Evolutionary conservation across 352 stramenopile species (phyloP), one percentile per base, ranked within the genome.

Genomic region (Globisporangium recalcitrans): DNA sequence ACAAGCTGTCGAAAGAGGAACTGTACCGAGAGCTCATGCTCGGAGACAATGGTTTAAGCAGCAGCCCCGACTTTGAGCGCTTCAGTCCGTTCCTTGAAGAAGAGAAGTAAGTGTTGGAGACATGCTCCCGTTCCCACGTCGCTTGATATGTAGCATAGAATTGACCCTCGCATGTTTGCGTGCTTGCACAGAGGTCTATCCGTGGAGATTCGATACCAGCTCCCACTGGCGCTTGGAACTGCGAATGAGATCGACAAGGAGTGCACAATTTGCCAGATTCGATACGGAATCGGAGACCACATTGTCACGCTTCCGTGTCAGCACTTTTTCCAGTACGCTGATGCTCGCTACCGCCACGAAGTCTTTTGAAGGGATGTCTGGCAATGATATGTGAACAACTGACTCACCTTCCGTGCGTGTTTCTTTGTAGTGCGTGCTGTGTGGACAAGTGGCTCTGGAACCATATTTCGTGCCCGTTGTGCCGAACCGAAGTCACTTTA

Each of bases 391-490:
- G 16, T 46, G 16, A 22, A 46, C 38, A 34, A 14, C 38, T 32
- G 1, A 44, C 46, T 58, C 31, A 2, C 36, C 36, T n/a, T n/a
- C n/a, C 36, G 26, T 52, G 44, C 11, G 19, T 65, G 40, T 9
- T 24, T 26, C 4, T 44, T 26, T 54, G 4, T 55, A 94, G 85
- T 65, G 83, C 83, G 10, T 85, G 80, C 44, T 95, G 85, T 67
- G 82, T 88, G 21, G 85, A 95, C 64, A 88, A 90, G 58, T 95
- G 85, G 85, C 52, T 95, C 19, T 93, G 80, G 74, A 91, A 89
- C 60, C 85, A 95, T 69, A 90, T 79, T 6, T 93, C 85, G n/a
- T 95, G 85, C 27, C 85, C 85, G 16, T 62, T 95, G 3, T 95
- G 85, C 62, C 82, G 85, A 42, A 90, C 75, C 9, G 82, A 95